Evolutionary conservation across 305 asterid genomes (phyloP), one percentile per base, ranked within the genome.

Genomic region (Fraxinus floribunda): DNA sequence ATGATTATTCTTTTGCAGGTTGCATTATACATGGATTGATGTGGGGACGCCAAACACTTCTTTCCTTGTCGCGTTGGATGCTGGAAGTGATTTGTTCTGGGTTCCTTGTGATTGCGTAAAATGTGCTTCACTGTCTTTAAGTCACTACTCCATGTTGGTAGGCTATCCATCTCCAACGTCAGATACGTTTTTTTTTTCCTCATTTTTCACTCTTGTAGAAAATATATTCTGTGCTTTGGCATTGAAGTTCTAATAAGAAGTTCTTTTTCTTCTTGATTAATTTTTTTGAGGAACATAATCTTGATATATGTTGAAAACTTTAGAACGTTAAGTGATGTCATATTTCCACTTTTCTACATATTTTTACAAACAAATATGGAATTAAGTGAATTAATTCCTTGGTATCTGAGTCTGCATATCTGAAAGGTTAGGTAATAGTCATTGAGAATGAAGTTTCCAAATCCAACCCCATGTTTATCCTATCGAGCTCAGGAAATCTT

Each of bases 51-150:
- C 97, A 80, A 92, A 86, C 87, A 90, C 84, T 75, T 93, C 97
- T 70, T 94, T 92, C 86, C 95, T 92, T 2, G 97, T 93, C 78
- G 98, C 95, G 20, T 78, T 94, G 90, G 98, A 93, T 89, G 87
- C 97, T 49, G 97, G 97, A 79, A 92, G 98, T 80, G 97, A 93
- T 85, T 84, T 88, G 87, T 85, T 93, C 44, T 95, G 98, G 98
- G 90, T 94, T 84, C 98, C 97, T 74, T 94, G 98, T 83, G 88
- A 91, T 78, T 94, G 97, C 83, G 26, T 87, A 64, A 91, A 91
- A 85, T 94, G 98, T 81, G 96, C 94, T 72, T 92, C 96, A 57
- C 87, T 92, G 16, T 88, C 98, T 64, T 87, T 91, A 84, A 90
- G 93, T 85, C 49, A 90, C 89, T 91, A 91, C 76, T 75, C 76